These are phyloP conservation scores for Trichoderma afroharzianum DNA, from an alignment of 2,329 filamentous ascomycete genomes.

Conservation along the genomic window DNA sequence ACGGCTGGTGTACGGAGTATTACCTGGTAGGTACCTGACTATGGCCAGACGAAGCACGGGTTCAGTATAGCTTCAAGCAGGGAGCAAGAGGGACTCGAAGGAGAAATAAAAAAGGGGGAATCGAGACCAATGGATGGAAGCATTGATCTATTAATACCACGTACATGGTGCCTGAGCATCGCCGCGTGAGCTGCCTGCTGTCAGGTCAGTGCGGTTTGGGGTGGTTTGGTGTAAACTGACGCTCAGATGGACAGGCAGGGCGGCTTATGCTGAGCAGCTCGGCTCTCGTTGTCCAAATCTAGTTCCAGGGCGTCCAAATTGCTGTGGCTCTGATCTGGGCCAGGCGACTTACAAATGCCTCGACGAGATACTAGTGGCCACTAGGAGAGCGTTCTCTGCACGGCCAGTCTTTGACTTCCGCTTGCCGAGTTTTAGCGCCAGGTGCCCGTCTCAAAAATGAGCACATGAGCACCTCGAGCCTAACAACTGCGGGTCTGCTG, in stretches of 20 bases:
- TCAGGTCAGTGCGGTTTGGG: background rate
- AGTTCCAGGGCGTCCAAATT: background rate
- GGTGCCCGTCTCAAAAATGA: conserved; percentile 40
- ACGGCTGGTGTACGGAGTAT: background rate
- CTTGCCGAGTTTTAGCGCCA: conserved; percentile 40
- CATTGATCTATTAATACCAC: conserved; percentile 1
- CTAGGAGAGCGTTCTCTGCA: conserved; percentile 11
- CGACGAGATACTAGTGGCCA: conserved; percentile 1
- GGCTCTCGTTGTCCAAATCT: conserved; percentile 1
- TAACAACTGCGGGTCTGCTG: conserved; percentile 35
- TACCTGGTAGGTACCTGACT: background rate
- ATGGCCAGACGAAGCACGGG: background rate
- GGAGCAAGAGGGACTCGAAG: background rate
- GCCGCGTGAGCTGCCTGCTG: background rate
- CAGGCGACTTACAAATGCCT: background rate
- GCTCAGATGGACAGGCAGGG: background rate
- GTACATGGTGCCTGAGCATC: background rate
- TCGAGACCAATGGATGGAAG: background rate
- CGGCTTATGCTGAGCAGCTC: conserved; percentile 8
- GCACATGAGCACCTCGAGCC: conserved; percentile 45
- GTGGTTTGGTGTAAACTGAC: background rate
- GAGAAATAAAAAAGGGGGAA: background rate
- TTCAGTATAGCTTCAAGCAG: background rate
- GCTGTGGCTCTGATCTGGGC: conserved; percentile 4
- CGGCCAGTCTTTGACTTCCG: conserved; percentile 29